Percentiles rank a stretch among this genome's conserved stretches.
Conservation (phyloP, 2,329 filamentous ascomycete genomes). For the Fusarium sp. region DNA sequence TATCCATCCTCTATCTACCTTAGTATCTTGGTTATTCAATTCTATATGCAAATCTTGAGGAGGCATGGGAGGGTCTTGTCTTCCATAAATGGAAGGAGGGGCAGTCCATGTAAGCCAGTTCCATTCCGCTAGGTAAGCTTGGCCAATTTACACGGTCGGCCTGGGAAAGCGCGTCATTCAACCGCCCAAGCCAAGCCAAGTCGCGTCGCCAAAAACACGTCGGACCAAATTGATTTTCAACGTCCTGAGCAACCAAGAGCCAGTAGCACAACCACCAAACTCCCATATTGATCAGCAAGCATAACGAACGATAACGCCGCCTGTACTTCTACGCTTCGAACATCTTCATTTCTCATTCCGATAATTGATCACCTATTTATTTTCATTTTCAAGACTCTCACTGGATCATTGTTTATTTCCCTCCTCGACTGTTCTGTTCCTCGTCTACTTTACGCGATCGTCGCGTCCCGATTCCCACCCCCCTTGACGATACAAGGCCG, state of each 20-base stretch:
- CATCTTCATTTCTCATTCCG: neutral
- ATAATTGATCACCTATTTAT: neutral
- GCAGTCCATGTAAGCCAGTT: constrained; percentile 1
- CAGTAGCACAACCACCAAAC: neutral
- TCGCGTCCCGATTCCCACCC: constrained; percentile 22
- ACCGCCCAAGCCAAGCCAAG: constrained; percentile 1
- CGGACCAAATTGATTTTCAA: constrained; percentile 37
- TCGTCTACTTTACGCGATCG: constrained; percentile 34
- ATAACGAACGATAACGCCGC: constrained; percentile 5
- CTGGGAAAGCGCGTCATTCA: constrained; percentile 36
- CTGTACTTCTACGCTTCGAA: neutral
- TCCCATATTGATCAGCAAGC: constrained; percentile 8
- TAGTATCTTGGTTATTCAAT: neutral
- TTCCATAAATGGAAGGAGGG: constrained; percentile 29
- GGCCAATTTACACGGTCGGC: constrained; percentile 25
- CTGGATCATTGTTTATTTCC: neutral
- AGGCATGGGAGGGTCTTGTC: neutral
- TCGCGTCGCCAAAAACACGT: constrained; percentile 45
- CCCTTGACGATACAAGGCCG: constrained; percentile 9
- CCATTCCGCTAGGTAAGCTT: neutral
- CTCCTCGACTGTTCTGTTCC: neutral
- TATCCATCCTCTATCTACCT: neutral
- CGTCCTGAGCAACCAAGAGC: constrained; percentile 6
- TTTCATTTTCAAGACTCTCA: neutral
- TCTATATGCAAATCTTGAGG: neutral